Conservation (phyloP, 129 eudicot genomes). For the Helianthus annuus region DNA sequence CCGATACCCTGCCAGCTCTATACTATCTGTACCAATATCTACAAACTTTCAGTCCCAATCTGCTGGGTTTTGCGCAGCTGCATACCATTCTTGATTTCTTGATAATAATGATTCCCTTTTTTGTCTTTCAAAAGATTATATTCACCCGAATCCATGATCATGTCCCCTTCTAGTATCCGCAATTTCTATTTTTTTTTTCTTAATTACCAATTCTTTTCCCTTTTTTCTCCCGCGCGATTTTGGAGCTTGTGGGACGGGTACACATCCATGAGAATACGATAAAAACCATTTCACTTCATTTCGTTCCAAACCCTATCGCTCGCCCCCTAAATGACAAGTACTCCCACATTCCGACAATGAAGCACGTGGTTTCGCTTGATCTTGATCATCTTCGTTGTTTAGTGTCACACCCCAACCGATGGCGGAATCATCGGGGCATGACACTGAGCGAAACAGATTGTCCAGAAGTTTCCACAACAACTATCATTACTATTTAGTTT, state of each 20-base stretch:
- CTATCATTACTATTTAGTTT: too few relatives aligned
- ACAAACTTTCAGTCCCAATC: background rate
- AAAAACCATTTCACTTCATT: conserved; percentile 81
- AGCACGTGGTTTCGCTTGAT: conserved; percentile 42
- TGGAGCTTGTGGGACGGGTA: conserved; percentile 46
- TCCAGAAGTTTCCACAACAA: too few relatives aligned
- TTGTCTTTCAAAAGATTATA: conserved; percentile 4
- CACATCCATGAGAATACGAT: conserved; percentile 63
- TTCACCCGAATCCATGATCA: conserved; percentile 62
- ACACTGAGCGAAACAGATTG: too few relatives aligned
- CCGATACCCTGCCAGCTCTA: background rate
- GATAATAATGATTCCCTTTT: background rate
- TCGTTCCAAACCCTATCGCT: conserved; percentile 70
- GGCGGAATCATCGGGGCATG: too few relatives aligned
- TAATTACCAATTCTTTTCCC: conserved; percentile 52
- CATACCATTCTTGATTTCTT: background rate
- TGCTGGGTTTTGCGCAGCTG: background rate
- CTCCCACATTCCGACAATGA: conserved; percentile 66
- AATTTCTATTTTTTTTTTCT: conserved; percentile 81
- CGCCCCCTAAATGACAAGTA: conserved; percentile 44
- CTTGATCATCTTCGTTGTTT: conserved; percentile 56
- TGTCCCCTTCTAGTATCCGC: conserved; percentile 94
- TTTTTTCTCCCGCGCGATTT: conserved; percentile 63
- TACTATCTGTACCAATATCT: too few relatives aligned
- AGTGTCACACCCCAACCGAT: too few relatives aligned